Evolutionary conservation across 2,329 filamentous ascomycete genomes (phyloP).

Genomic region (Zymoseptoria brevis): DNA sequence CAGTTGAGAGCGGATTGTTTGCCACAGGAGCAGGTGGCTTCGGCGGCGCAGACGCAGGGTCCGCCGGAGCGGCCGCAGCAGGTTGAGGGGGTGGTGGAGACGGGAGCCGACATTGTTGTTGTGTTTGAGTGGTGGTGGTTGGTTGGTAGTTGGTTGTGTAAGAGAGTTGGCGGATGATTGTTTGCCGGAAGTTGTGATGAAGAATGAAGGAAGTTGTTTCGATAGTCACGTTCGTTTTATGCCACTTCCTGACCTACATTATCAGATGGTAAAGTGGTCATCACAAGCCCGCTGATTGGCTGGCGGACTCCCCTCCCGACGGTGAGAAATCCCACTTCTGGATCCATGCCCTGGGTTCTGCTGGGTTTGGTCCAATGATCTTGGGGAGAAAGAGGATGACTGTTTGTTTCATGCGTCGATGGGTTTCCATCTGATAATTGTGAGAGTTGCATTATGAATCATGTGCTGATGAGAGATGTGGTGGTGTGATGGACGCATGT

Average conservation of each 20-base stretch:
- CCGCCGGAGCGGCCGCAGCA: slow-evolving; percentile 53
- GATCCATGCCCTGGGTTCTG: neutral
- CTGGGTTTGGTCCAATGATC: neutral
- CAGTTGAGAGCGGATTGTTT: slow-evolving; percentile 80
- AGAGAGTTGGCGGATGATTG: neutral
- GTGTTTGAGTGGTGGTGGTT: slow-evolving; percentile 3
- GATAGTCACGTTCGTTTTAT: neutral
- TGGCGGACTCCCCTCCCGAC: neutral
- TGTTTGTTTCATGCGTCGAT: neutral
- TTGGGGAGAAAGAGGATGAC: neutral
- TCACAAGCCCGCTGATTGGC: neutral
- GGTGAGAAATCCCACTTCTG: neutral
- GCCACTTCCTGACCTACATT: neutral
- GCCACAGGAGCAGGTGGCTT: slow-evolving; percentile 61
- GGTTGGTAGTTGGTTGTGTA: neutral
- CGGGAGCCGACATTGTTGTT: slow-evolving; percentile 31
- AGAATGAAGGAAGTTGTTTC: neutral
- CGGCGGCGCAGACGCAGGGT: slow-evolving; percentile 40
- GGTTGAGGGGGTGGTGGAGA: slow-evolving; percentile 40
- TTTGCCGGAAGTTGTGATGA: neutral
- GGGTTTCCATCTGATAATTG: neutral
- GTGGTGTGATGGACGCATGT: neutral
- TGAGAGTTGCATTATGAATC: neutral
- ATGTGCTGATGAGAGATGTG: neutral
- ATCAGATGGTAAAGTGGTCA: neutral